Base-by-base conservation (phyloP, 1,284 basidiomycete genomes). In the Naganishia cerealis region DNA sequence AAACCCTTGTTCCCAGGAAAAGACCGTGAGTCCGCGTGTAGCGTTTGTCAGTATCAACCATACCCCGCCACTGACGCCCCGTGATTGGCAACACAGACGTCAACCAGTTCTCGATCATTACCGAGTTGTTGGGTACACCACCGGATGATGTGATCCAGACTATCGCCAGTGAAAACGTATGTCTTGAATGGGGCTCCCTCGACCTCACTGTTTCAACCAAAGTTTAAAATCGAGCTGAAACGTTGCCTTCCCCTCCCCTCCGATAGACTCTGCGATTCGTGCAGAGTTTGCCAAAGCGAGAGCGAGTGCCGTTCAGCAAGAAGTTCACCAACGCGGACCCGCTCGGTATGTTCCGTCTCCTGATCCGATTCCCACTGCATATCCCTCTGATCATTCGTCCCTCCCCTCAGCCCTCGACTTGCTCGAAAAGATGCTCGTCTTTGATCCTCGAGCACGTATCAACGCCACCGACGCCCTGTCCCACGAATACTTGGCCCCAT, bases 81-180 rank as follows among this genome's bases (percentile, higher is more conserved):
- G n/a, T 5, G 24, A 13, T 9, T 53, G 29, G 13, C 39, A 3
- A 6, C 24, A 7, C 29, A 94, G 94, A 99, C 81, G 96, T 99
- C 75, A 96, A 99, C 84, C 95, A 99, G 81, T 99, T 99, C 83
- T 97, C 94, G 46, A 99, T 99, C 82, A 99, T 99, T 83, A 99
- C 95, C 59, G 96, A 99, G 81, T 84, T 99, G 21, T 85, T 99
- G 65, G 96, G 95, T 68, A 99, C 96, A 24, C 95, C 95, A 56
- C 93, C 95, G 18, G 94, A 98, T 85, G 95, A 99, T 84, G 96
- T 99, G 81, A 99, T 99, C 76, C 90, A 96, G 82, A 99, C 95
- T 61, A 99, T 99, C 77, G 92, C 91, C 71, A 94, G 91, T 76
- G 95, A 99, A 83, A 99, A 98, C 83, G 93, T 95, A 75, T 69